Evolutionary conservation across 108 stramenopile genomes (phyloP).

Genomic region (Skeletonema marinoi): DNA sequence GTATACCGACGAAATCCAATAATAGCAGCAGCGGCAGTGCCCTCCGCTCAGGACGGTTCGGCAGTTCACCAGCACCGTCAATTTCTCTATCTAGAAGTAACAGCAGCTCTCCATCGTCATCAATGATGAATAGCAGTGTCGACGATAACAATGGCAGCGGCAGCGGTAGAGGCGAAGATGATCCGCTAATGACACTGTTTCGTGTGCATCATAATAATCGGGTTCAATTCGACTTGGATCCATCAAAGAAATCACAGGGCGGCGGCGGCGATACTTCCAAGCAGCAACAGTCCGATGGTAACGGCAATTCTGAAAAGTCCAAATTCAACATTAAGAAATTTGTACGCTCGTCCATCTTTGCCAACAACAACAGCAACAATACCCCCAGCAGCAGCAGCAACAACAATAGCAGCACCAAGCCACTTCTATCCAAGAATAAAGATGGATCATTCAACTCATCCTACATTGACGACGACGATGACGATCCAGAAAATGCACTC

Average conservation of each 20-base stretch:
- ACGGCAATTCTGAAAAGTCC: background rate
- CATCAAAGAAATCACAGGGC: background rate
- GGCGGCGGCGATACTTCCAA: background rate
- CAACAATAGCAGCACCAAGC: background rate
- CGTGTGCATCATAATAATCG: conserved; percentile 46
- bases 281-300: background rate
- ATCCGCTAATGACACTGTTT: conserved; percentile 34
- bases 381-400: background rate
- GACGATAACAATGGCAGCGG: background rate
- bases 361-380: background rate
- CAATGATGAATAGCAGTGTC: background rate
- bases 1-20: background rate
- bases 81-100: background rate
- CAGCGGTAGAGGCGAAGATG: conserved; percentile 11
- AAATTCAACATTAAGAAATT: conserved; percentile 22
- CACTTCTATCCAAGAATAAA: background rate
- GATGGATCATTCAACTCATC: background rate
- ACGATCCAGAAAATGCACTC: conserved; percentile 21
- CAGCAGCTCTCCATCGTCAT: background rate
- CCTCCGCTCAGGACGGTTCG: background rate
- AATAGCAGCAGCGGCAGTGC: background rate
- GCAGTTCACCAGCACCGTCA: background rate
- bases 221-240: conserved; percentile 38
- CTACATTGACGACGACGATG: background rate
- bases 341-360: background rate